Percentiles rank a stretch among this genome's conserved stretches.
Conservation (phyloP, 495 filamentous ascomycete species). For the Oidiodendron maius region DNA sequence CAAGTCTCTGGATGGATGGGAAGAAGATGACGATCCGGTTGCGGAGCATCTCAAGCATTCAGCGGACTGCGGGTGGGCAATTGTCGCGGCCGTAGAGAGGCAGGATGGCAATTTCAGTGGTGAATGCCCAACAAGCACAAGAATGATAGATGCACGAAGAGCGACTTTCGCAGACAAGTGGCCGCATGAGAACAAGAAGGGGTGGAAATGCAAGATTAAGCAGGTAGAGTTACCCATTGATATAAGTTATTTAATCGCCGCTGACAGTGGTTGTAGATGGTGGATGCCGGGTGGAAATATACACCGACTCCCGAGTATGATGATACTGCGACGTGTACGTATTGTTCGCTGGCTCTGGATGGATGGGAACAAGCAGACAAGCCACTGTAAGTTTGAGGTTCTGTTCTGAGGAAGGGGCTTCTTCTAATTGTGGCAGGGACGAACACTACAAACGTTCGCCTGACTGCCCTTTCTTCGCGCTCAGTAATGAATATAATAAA, state of each 20-base stretch:
- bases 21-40: conserved; percentile 71
- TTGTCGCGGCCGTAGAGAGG: conserved; percentile 65
- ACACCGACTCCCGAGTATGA: conserved; percentile 73
- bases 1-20: conserved; percentile 81
- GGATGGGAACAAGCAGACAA: conserved; percentile 91
- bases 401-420: conserved; percentile 10
- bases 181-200: conserved; percentile 84
- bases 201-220: conserved; percentile 80
- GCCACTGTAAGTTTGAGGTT: conserved; percentile 56
- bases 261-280: conserved; percentile 56
- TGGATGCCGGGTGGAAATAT: conserved; percentile 88
- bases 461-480: conserved; percentile 74
- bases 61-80: conserved; percentile 79
- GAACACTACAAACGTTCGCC: conserved; percentile 78
- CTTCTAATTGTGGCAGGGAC: conserved; percentile 51
- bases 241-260: background rate
- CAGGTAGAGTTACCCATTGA: conserved; percentile 52
- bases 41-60: conserved; percentile 82
- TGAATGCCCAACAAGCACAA: conserved; percentile 65
- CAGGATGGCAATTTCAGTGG: conserved; percentile 55
- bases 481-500: conserved; percentile 33
- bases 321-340: conserved; percentile 82
- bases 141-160: conserved; percentile 68
- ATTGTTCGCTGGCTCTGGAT: conserved; percentile 80
- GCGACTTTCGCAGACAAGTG: conserved; percentile 74